phyloP scores from a whole-genome alignment of 805 yeast genomes.

The Lachancea lanzarotensis region DNA sequence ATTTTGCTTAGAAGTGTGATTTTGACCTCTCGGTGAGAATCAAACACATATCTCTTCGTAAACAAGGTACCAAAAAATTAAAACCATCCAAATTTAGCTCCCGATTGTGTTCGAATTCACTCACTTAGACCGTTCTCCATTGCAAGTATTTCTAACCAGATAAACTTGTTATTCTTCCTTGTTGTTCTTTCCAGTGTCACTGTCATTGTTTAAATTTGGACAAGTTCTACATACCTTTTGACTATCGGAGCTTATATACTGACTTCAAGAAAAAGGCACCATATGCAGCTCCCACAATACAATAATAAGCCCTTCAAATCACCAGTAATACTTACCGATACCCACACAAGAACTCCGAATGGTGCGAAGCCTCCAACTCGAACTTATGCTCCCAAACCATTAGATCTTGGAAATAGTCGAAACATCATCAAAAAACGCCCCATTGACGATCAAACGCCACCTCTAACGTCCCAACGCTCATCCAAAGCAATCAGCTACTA shows the following conservation, averaged over 20 bases:
- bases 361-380: not conserved
- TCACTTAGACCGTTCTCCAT: too few relatives aligned
- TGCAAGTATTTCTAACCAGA: too few relatives aligned
- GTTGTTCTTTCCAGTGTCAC: too few relatives aligned
- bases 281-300: slow-evolving; percentile 25
- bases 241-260: not conserved
- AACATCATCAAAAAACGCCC: not conserved
- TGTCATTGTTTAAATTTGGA: too few relatives aligned
- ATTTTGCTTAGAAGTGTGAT: too few relatives aligned
- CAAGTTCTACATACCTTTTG: too few relatives aligned
- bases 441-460: not conserved
- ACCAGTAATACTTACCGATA: slow-evolving; percentile 17
- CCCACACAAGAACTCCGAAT: not conserved
- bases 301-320: slow-evolving; percentile 48
- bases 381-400: not conserved
- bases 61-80: too few relatives aligned
- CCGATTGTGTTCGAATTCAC: too few relatives aligned
- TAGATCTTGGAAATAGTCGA: not conserved
- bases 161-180: too few relatives aligned
- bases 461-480: slow-evolving; percentile 3
- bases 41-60: too few relatives aligned
- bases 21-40: too few relatives aligned
- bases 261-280: not conserved
- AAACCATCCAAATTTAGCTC: too few relatives aligned
- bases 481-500: slow-evolving; percentile 12